Evolutionary conservation across 352 stramenopile genomes (phyloP), one percentile per base, ranked within the genome.

Genomic region (Globisporangium carolinianum): DNA sequence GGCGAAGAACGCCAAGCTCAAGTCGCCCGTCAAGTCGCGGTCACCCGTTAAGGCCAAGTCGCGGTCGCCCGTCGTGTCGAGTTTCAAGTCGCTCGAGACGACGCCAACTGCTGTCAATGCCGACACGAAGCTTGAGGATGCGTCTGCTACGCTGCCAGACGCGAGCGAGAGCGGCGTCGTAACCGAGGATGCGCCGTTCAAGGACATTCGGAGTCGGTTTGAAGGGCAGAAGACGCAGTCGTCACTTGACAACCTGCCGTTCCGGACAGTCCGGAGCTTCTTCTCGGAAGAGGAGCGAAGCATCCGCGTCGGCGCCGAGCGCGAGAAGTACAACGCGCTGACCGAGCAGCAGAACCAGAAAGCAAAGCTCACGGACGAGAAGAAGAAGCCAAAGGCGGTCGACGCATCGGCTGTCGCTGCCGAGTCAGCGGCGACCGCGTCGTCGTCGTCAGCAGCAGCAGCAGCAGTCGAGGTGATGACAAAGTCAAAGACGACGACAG

Each of bases 201-300:
- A 82, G 49, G 62, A 76, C 41, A 78, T 80, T 11, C 65, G 79
- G 5, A 63, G 68, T 41, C 74, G 68, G n/a, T 75, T 89, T 37
- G 76, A 89, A 60, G 65, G 57, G 4, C 75, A 83, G n/a, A 79
- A 86, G 60, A 67, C 80, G 35, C 72, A 83, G 47, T 65, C 62
- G 2, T 24, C 18, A 24, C 61, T 89, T 15, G 74, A 84, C 45
- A 72, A 73, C 15, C 48, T 84, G 11, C 70, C 64, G 2, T 81
- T 82, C 59, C 75, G 75, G 5, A 84, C 75, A 4, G 75, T 84
- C 17, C 70, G 72, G 41, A 74, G 59, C 14, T 84, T 84, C 51
- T 84, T 84, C 57, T 75, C 65, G 4, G 57, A 55, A 43, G 63
- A 66, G 41, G 70, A 84, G 60, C 75, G 75, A 7, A 80, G 68